These are phyloP conservation scores for Aspergillus campestris DNA, from an alignment of 495 filamentous ascomycete genomes.

Conservation along the genomic window DNA sequence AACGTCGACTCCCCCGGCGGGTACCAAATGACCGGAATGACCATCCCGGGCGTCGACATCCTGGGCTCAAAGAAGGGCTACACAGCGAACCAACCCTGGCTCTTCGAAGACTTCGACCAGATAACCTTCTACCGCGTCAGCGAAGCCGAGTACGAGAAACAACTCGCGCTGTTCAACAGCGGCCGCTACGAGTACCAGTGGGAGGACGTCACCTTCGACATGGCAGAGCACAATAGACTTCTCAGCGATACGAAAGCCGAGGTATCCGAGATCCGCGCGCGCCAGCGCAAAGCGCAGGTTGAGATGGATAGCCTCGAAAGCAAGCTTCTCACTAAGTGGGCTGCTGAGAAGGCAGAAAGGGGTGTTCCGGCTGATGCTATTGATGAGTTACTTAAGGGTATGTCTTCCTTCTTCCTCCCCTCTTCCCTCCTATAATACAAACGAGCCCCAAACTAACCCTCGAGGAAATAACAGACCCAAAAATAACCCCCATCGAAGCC, in stretches of 20 bases:
- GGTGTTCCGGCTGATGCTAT: conserved; percentile 34
- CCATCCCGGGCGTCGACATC: conserved; percentile 48
- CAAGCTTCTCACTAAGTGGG: conserved; percentile 36
- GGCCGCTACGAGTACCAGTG: conserved; percentile 43
- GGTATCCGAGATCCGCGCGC: conserved; percentile 29
- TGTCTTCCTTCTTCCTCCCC: background rate
- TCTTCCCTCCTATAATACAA: background rate
- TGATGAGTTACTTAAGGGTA: conserved; percentile 33
- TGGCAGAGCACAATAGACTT: conserved; percentile 43
- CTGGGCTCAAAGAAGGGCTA: conserved; percentile 43
- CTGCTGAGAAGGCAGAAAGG: conserved; percentile 37
- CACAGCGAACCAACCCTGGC: conserved; percentile 36
- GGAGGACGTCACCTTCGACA: conserved; percentile 41
- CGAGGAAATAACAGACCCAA: conserved; percentile 21
- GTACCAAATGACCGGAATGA: conserved; percentile 47
- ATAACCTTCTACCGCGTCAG: conserved; percentile 46
- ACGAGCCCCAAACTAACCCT: background rate
- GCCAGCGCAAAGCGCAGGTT: conserved; percentile 35
- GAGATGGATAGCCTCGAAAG: conserved; percentile 40
- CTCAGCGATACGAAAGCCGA: conserved; percentile 32
- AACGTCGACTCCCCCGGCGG: conserved; percentile 52
- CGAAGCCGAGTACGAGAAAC: conserved; percentile 38
- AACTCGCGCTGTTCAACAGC: conserved; percentile 31
- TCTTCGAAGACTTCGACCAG: conserved; percentile 51
- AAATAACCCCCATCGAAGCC: conserved; percentile 32